Evolutionary conservation across 2,329 filamentous ascomycete species (phyloP).

Genomic region (Hypomyces rosellus): DNA sequence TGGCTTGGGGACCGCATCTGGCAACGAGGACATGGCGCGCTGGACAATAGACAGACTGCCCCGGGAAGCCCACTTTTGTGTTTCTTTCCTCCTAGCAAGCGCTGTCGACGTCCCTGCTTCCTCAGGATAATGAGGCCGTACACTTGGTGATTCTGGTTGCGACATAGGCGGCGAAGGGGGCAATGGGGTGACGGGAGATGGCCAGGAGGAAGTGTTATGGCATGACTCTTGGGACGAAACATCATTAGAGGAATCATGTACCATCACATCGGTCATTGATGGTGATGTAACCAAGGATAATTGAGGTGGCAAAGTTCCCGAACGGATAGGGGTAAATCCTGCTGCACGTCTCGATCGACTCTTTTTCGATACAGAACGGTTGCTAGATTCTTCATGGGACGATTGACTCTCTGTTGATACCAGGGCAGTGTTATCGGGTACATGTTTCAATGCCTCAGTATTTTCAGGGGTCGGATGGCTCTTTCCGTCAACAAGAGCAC

Average conservation of each 20-base stretch:
- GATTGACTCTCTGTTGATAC: not conserved
- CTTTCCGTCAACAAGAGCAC: not conserved
- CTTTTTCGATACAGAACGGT: not conserved
- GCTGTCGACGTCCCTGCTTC: not conserved
- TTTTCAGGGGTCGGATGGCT: not conserved
- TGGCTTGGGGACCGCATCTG: not conserved
- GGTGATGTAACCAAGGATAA: too few relatives aligned
- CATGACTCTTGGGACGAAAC: constrained; percentile 41
- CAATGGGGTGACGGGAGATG: constrained; percentile 32
- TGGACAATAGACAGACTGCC: not conserved
- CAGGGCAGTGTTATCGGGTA: not conserved
- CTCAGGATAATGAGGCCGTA: not conserved
- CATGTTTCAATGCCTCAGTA: not conserved
- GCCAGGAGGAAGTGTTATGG: constrained; percentile 48
- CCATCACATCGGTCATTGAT: too few relatives aligned
- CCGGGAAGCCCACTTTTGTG: constrained; percentile 14
- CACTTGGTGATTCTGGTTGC: constrained; percentile 28
- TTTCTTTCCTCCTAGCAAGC: constrained; percentile 2
- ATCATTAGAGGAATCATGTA: constrained; percentile 17
- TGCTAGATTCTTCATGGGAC: not conserved
- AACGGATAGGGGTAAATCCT: not conserved
- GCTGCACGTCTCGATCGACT: not conserved
- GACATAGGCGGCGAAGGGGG: constrained; percentile 38
- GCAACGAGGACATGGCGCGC: not conserved
- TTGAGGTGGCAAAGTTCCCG: not conserved